Conservation (phyloP, 257 asterid species). For the Solanum microdontum region DNA sequence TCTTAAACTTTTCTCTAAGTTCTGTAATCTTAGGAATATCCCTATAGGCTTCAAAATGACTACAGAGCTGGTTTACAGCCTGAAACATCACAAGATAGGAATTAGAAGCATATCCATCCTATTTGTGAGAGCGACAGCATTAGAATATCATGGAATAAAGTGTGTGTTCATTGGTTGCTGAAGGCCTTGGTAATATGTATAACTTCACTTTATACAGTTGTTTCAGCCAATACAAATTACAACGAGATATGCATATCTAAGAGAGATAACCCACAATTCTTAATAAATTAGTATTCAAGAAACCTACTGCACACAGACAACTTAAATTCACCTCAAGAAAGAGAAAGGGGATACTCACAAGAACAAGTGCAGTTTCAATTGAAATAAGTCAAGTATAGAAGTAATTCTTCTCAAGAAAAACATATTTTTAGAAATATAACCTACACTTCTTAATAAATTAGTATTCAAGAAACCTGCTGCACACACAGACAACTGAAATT, state of each 20-base stretch:
- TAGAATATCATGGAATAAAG: background rate
- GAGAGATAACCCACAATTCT: background rate
- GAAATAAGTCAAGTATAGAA: background rate
- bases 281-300: background rate
- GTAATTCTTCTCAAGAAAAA: background rate
- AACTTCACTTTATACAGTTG: background rate
- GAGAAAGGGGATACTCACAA: background rate
- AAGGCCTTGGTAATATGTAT: background rate
- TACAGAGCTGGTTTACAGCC: background rate
- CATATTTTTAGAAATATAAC: background rate
- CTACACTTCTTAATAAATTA: background rate
- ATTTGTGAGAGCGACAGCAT: background rate
- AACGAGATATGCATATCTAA: background rate
- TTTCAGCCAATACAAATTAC: background rate
- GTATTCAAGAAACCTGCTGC: background rate
- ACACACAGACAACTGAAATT: background rate
- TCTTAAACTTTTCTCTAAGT: conserved; percentile 70
- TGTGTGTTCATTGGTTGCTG: background rate
- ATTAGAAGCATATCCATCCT: conserved; percentile 7
- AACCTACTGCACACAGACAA: background rate
- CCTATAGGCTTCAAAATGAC: conserved; percentile 40
- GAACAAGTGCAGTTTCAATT: background rate
- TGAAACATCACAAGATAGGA: conserved; percentile 26
- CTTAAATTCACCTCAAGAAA: background rate
- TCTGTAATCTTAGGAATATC: conserved; percentile 90